Percentiles rank a stretch among this genome's conserved stretches.
Evolutionary conservation across 2,329 filamentous ascomycete genomes (phyloP).

Genomic region (Aspergillus sojae): DNA sequence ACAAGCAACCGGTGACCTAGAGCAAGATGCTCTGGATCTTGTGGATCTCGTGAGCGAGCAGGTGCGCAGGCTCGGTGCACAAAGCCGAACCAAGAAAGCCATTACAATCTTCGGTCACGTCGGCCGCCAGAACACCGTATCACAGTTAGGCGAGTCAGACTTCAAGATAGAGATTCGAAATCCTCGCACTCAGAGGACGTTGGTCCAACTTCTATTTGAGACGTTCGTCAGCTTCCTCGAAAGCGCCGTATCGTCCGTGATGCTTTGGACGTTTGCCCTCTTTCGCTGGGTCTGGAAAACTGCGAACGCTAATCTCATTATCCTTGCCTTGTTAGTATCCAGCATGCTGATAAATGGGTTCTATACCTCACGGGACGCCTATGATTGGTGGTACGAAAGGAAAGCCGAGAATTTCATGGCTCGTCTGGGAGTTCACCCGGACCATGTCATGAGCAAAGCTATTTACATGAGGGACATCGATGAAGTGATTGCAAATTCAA

Average conservation of each 20-base stretch:
- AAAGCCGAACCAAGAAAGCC: constrained; percentile 52
- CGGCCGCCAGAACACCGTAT: constrained; percentile 46
- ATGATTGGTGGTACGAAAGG: constrained; percentile 83
- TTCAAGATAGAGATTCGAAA: constrained; percentile 50
- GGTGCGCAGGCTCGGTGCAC: constrained; percentile 49
- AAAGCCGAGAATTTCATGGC: constrained; percentile 80
- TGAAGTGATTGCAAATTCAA: constrained; percentile 55
- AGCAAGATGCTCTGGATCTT: constrained; percentile 52
- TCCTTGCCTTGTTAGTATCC: constrained; percentile 68
- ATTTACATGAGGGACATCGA: constrained; percentile 83
- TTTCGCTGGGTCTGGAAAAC: constrained; percentile 69
- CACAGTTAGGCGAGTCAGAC: constrained; percentile 40
- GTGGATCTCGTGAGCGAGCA: constrained; percentile 54
- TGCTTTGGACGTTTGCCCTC: constrained; percentile 74
- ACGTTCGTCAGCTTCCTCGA: constrained; percentile 72
- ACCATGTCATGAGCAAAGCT: constrained; percentile 78
- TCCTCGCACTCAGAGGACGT: constrained; percentile 60
- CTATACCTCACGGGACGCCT: constrained; percentile 72
- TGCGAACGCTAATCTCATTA: constrained; percentile 71
- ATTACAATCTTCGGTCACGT: constrained; percentile 53
- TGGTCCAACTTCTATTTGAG: constrained; percentile 73
- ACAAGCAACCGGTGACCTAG: constrained; percentile 71
- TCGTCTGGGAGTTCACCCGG: constrained; percentile 76
- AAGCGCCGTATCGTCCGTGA: constrained; percentile 72
- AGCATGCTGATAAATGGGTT: constrained; percentile 75